Evolutionary conservation across 768 basidiomycete species (phyloP).

Genomic region (Suillus subalutaceus): DNA sequence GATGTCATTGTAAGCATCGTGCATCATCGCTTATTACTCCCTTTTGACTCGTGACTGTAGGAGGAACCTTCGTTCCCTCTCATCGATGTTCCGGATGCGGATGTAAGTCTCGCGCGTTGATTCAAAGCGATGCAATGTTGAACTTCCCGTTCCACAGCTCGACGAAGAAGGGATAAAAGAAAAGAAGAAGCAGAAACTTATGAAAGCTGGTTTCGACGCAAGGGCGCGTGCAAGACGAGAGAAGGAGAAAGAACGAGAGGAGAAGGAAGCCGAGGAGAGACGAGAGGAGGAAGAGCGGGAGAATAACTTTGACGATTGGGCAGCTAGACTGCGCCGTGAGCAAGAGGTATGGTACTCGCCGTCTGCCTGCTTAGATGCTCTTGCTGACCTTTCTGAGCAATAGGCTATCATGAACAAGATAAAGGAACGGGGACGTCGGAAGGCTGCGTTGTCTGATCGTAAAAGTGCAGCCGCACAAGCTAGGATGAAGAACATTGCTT

Average conservation of each 20-base stretch:
- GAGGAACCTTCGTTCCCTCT: conserved; percentile 90
- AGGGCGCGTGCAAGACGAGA: conserved; percentile 82
- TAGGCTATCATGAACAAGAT: conserved; percentile 83
- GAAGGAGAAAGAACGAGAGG: conserved; percentile 83
- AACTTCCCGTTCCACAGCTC: conserved; percentile 45
- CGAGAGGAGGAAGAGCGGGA: conserved; percentile 77
- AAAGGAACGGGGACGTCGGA: conserved; percentile 78
- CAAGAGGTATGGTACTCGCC: conserved; percentile 64
- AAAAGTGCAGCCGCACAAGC: conserved; percentile 96
- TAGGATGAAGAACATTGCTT: conserved; percentile 95
- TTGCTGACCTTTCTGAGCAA: not conserved
- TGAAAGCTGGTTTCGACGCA: conserved; percentile 94
- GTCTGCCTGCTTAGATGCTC: not conserved
- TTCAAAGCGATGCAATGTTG: not conserved
- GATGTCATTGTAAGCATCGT: conserved; percentile 49
- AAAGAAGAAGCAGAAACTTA: conserved; percentile 88
- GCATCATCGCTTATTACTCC: not conserved
- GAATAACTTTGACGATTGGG: conserved; percentile 74
- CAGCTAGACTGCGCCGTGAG: conserved; percentile 67
- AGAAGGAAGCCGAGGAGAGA: conserved; percentile 57
- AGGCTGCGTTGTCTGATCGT: conserved; percentile 82
- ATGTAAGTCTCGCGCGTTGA: conserved; percentile 49
- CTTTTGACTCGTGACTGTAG: conserved; percentile 31
- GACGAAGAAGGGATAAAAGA: conserved; percentile 93
- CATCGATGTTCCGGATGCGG: conserved; percentile 88